Base-by-base conservation (phyloP, 2,329 filamentous ascomycete genomes). In the Ramularia collo-cygni region DNA sequence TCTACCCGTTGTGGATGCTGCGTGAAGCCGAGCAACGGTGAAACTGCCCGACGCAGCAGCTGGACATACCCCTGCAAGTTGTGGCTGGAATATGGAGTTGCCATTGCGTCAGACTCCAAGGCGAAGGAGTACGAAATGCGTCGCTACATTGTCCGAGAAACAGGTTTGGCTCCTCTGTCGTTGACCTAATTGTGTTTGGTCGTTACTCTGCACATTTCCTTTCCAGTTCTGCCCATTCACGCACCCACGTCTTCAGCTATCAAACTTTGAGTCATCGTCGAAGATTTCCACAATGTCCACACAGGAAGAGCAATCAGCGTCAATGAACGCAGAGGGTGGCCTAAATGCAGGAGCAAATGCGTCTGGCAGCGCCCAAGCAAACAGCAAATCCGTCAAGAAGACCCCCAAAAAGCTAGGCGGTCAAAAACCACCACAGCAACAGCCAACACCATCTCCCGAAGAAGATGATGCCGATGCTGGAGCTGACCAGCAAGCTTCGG, bases 381-480 rank as follows among this genome's bases (percentile, higher is more conserved):
- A 49, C 62, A 63, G 65, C 64, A 63, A 63, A 55, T 43, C 38
- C 35, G 50, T 45, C 52, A 71, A 68, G 58, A 67, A 65, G 54
- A 64, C 66, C 43, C 69, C 69, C 27, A 68, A 70, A 59, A 72
- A 72, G 63, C 58, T 71, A 50, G 66, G 67, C 54, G 57, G 57
- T 47, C 69, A 70, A 59, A 56, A 60, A 47, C 61, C 65, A 53
- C 61, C 66, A 46, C 62, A 67, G 52, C 66, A 70, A 61, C 67
- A 69, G 53, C 64, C 68, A 43, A 71, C 67, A 46, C 68, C 68
- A 51, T 61, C 61, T 21, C 50, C 64, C 46, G 65, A 66, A 52
- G 64, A 69, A 48, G 66, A 60, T 42, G 64, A 65, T 53, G 63
- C 60, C 51, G 65, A 67, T n/a, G 60, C 59, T 2, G 56, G 61